Percentiles rank a stretch among this genome's conserved stretches.
Evolutionary conservation across 1,139 yeast species (phyloP).

Genomic region (Hemisphaericaspora subhashii): DNA sequence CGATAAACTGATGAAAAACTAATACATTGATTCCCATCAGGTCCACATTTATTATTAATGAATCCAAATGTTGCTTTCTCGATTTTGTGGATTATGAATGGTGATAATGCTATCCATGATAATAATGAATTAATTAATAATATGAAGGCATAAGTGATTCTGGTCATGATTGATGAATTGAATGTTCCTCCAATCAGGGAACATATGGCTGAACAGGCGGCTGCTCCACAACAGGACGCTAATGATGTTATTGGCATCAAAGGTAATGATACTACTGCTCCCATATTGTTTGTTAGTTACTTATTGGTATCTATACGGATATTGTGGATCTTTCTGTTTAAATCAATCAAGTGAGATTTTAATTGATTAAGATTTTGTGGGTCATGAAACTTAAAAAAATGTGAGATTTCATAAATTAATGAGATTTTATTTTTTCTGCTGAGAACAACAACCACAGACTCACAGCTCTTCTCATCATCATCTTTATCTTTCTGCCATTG

Average conservation of each 20-base stretch:
- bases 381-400: no score
- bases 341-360: no score
- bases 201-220: conserved; percentile 72
- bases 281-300: conserved; percentile 49
- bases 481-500: no score
- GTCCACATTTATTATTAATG: conserved; percentile 58
- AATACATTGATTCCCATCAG: conserved; percentile 83
- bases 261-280: conserved; percentile 78
- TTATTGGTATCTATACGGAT: background rate
- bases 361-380: no score
- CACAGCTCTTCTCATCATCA: no score
- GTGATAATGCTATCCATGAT: conserved; percentile 90
- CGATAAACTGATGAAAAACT: conserved; percentile 94
- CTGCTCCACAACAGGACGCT: conserved; percentile 85
- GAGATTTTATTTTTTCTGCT: no score
- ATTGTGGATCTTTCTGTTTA: background rate
- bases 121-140: conserved; percentile 75
- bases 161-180: conserved; percentile 62
- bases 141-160: conserved; percentile 81
- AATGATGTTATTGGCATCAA: conserved; percentile 57
- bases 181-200: conserved; percentile 60
- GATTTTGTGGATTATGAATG: conserved; percentile 73
- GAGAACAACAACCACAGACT: no score
- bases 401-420: no score
- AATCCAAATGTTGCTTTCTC: conserved; percentile 73